Conservation (phyloP, 192 early-diverging fungal genomes). For the Coemansia aciculifera region DNA sequence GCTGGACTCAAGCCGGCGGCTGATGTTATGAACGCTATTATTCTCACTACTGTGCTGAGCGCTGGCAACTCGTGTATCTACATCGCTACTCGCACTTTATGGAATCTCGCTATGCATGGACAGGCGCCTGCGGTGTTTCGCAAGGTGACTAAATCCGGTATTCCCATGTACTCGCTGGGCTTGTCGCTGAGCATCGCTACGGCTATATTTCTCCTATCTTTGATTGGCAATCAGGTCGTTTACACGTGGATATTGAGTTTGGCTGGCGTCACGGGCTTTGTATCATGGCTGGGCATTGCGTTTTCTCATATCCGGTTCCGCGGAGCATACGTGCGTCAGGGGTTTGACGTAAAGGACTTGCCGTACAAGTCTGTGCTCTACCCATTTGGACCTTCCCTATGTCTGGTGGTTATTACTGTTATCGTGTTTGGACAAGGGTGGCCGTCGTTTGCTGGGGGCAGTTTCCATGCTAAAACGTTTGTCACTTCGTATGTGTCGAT, state of each 20-base stretch:
- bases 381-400: conserved; percentile 69
- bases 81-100: conserved; percentile 74
- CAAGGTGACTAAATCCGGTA: conserved; percentile 55
- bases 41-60: conserved; percentile 65
- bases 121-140: conserved; percentile 70
- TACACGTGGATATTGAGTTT: conserved; percentile 69
- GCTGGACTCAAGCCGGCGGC: conserved; percentile 62
- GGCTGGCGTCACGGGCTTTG: conserved; percentile 78
- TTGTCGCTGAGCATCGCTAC: conserved; percentile 66
- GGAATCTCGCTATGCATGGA: conserved; percentile 73
- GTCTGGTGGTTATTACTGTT: conserved; percentile 62
- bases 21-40: conserved; percentile 70
- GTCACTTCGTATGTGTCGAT: conserved; percentile 66
- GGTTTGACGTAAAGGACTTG: conserved; percentile 60
- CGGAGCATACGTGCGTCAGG: conserved; percentile 70
- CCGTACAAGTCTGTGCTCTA: conserved; percentile 75
- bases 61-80: conserved; percentile 86
- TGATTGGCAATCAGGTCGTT: conserved; percentile 66
- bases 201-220: conserved; percentile 61
- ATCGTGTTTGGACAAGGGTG: conserved; percentile 64
- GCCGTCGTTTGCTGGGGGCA: conserved; percentile 52
- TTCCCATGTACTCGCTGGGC: conserved; percentile 38
- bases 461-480: conserved; percentile 55
- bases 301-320: conserved; percentile 82
- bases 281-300: conserved; percentile 83